Conservation (phyloP, 1,139 yeast genomes). For the Groenewaldozyma auringiensis region DNA sequence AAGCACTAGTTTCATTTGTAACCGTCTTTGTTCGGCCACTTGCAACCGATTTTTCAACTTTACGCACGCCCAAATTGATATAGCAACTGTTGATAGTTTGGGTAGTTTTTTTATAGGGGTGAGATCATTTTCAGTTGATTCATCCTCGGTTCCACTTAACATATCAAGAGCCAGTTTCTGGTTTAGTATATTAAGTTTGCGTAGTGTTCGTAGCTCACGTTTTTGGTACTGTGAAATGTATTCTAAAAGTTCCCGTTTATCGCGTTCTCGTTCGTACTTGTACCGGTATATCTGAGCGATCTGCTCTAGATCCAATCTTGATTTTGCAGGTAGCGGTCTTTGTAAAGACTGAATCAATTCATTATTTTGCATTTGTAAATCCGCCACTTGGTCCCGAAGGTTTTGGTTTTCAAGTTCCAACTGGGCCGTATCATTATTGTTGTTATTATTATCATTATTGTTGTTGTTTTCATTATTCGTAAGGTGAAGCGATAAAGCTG, state of each 20-base stretch:
- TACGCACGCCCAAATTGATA: background rate
- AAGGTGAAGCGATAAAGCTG: background rate
- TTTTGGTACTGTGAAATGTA: background rate
- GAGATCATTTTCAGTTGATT: background rate
- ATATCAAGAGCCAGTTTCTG: background rate
- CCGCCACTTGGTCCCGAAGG: background rate
- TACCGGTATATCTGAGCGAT: slow-evolving; percentile 3
- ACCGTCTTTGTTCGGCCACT: background rate
- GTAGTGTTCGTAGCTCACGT: slow-evolving; percentile 1
- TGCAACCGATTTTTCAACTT: background rate
- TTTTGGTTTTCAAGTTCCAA: background rate
- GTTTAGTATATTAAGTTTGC: background rate
- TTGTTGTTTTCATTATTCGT: background rate
- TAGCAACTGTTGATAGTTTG: background rate
- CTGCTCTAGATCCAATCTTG: slow-evolving; percentile 1
- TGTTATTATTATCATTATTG: background rate
- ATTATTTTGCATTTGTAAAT: background rate
- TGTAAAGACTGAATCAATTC: background rate
- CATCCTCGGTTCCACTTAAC: too few relatives aligned
- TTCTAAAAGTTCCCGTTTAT: slow-evolving; percentile 13
- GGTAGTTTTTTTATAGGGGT: background rate
- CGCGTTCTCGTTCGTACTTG: slow-evolving; percentile 9
- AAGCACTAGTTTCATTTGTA: background rate
- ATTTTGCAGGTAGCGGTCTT: background rate
- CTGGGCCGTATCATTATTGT: background rate